Evolutionary conservation across 768 basidiomycete species (phyloP), one percentile per base, ranked within the genome.

Genomic region (Artomyces pyxidatus): DNA sequence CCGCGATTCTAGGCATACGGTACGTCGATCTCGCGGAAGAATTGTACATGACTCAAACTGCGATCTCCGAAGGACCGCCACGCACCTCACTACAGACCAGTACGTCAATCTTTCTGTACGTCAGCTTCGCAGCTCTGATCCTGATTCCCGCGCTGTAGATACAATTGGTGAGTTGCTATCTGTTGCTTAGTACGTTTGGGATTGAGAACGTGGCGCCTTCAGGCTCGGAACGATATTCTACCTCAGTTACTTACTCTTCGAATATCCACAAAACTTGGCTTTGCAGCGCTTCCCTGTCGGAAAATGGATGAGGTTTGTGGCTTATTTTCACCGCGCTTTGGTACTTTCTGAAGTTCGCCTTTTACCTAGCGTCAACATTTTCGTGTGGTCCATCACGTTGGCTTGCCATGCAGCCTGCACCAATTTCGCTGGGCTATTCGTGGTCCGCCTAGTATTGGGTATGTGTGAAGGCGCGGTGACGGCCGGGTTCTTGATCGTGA

Each of bases 201-300:
- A n/a, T n/a, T n/a, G n/a, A n/a, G n/a, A n/a, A n/a, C n/a, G n/a
- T n/a, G n/a, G n/a, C n/a, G n/a, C n/a, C n/a, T n/a, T n/a, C n/a
- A 84, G 83, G 85, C 76, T 87, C 8, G 84, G 85, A 12, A 85
- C 84, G 4, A 75, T 86, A 29, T 85, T 85, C 60, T 87, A 86
- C 56, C 61, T 87, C 44, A 77, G 78, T 58, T 86, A 85, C 56
- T 72, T 87, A 9, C 56, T 70, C 9, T 86, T 88, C 54, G 83
- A 85, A 58, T 85, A 82, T 54, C 85, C 85, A 0, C 85, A 85
- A 60, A 86, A 85, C 57, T 63, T 85, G 9, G 80, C 77, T 0
- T 68, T 88, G 4, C 85, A 87, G 54, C 73, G 75, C 12, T 85
- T 85, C 57, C 84, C 83, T 0, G 84, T 87, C 7, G 85, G 80